Evolutionary conservation across 192 early-diverging fungal genomes (phyloP).

Genomic region (Powellomyces hirtus): DNA sequence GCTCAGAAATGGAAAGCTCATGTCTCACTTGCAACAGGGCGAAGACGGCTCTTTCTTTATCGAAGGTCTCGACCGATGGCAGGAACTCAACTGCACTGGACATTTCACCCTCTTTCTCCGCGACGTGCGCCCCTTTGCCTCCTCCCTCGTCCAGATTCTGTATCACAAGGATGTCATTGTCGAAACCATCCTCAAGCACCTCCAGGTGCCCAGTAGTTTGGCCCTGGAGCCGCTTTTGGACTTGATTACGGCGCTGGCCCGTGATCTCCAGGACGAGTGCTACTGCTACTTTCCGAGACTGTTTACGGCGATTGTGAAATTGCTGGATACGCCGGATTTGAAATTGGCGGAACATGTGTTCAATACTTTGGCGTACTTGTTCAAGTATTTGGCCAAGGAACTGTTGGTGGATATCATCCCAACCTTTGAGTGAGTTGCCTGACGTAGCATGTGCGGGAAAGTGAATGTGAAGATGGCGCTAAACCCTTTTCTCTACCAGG

Average conservation of each 20-base stretch:
- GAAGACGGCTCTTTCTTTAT: slow-evolving; percentile 76
- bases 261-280: slow-evolving; percentile 91
- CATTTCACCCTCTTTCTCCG: slow-evolving; percentile 72
- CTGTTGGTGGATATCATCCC: slow-evolving; percentile 67
- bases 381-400: slow-evolving; percentile 80
- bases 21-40: slow-evolving; percentile 21
- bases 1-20: neutral
- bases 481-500: slow-evolving; percentile 24
- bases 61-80: slow-evolving; percentile 77
- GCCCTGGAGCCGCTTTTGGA: slow-evolving; percentile 70
- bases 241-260: slow-evolving; percentile 76
- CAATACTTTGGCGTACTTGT: slow-evolving; percentile 84
- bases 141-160: slow-evolving; percentile 83
- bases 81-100: slow-evolving; percentile 86
- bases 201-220: slow-evolving; percentile 60
- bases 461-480: neutral
- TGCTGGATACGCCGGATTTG: slow-evolving; percentile 66
- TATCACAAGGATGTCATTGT: slow-evolving; percentile 85
- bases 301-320: slow-evolving; percentile 58
- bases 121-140: slow-evolving; percentile 61
- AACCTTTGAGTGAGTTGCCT: slow-evolving; percentile 63
- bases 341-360: slow-evolving; percentile 64
- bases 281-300: slow-evolving; percentile 72
- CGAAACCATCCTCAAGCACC: slow-evolving; percentile 58
- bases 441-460: neutral